Evolutionary conservation across 169 alveolate species (phyloP).

Genomic region (Cystoisospora suis): DNA sequence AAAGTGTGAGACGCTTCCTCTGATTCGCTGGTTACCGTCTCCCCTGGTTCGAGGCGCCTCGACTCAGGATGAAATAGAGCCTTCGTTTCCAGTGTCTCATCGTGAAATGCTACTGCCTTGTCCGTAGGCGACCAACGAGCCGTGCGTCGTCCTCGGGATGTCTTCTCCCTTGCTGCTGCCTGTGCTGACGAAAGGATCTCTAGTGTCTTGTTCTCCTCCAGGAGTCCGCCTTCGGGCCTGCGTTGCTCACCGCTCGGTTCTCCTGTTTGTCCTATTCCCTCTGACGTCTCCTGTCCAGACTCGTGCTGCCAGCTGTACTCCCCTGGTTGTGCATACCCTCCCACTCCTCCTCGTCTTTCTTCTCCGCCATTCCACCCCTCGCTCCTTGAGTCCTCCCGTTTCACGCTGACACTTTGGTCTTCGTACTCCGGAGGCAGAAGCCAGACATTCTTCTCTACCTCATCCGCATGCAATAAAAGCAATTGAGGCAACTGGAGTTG

Average conservation of each 20-base stretch:
- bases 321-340: too few relatives aligned
- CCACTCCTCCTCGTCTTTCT: too few relatives aligned
- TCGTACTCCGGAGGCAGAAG: not conserved
- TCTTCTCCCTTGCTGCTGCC: not conserved
- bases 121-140: too few relatives aligned
- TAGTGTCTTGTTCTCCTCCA: too few relatives aligned
- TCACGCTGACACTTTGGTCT: not conserved
- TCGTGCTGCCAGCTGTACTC: not conserved
- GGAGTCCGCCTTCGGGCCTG: too few relatives aligned
- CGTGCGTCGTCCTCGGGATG: not conserved
- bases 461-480: conserved; percentile 1
- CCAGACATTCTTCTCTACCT: conserved; percentile 30
- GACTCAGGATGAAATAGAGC: too few relatives aligned
- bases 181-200: not conserved
- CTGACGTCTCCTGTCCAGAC: not conserved
- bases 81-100: too few relatives aligned
- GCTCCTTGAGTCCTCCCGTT: not conserved
- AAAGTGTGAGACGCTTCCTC: too few relatives aligned
- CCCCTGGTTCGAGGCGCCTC: too few relatives aligned
- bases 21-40: too few relatives aligned
- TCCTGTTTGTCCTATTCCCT: not conserved
- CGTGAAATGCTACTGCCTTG: too few relatives aligned
- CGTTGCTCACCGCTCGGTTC: not conserved
- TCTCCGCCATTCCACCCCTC: too few relatives aligned
- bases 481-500: conserved; percentile 20